Conservation (phyloP, 2,329 filamentous ascomycete species). For the Stylonectria norvegica region DNA sequence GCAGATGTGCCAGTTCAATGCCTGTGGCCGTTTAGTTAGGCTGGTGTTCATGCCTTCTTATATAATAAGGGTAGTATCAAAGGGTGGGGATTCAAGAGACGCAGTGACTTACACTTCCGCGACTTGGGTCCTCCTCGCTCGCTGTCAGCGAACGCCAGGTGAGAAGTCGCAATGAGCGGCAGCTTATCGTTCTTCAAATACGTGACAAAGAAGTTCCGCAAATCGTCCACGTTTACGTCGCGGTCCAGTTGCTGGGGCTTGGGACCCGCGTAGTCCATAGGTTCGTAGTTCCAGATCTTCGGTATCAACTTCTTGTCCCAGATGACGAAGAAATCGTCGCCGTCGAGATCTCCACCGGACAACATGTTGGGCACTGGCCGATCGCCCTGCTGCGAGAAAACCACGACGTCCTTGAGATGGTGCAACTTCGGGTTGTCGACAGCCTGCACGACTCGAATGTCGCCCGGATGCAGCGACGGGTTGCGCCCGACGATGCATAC, state of each 20-base stretch:
- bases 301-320: slow-evolving; percentile 81
- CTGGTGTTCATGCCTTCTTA: background rate
- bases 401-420: slow-evolving; percentile 80
- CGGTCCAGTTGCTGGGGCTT: slow-evolving; percentile 53
- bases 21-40: slow-evolving; percentile 36
- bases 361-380: slow-evolving; percentile 89
- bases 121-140: slow-evolving; percentile 68
- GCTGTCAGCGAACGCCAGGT: slow-evolving; percentile 73
- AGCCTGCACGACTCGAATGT: slow-evolving; percentile 82
- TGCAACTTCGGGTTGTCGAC: slow-evolving; percentile 70
- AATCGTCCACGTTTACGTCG: slow-evolving; percentile 67
- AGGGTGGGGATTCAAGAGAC: too few relatives aligned
- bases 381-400: slow-evolving; percentile 81
- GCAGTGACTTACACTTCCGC: slow-evolving; percentile 58
- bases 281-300: slow-evolving; percentile 62
- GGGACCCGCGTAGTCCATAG: slow-evolving; percentile 72
- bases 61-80: too few relatives aligned
- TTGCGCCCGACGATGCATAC: slow-evolving; percentile 85
- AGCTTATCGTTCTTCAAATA: slow-evolving; percentile 92
- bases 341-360: slow-evolving; percentile 91
- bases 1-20: slow-evolving; percentile 69
- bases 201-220: slow-evolving; percentile 81
- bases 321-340: slow-evolving; percentile 91
- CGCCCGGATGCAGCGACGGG: slow-evolving; percentile 88
- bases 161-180: slow-evolving; percentile 73